Conservation (phyloP, 2,329 filamentous ascomycete genomes). For the Ophiostoma piceae region DNA sequence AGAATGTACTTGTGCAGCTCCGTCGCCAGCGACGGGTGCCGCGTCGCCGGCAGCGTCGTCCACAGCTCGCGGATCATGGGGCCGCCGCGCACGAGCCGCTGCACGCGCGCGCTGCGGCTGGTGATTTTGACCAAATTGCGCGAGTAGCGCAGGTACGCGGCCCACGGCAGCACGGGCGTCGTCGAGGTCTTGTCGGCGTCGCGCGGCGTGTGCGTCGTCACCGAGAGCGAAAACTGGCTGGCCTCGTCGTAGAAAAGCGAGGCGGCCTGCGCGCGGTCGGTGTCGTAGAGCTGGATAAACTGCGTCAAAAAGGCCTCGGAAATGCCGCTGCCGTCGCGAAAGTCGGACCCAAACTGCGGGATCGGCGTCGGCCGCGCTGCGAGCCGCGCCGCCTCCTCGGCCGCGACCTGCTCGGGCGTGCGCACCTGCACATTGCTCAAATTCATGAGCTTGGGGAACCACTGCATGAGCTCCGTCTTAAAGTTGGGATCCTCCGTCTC, state of each 20-base stretch:
- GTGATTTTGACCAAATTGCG: slow-evolving; percentile 70
- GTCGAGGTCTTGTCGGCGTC: slow-evolving; percentile 35
- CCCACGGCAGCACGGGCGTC: slow-evolving; percentile 55
- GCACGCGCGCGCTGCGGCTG: slow-evolving; percentile 49
- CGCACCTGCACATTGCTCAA: slow-evolving; percentile 72
- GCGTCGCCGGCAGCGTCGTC: slow-evolving; percentile 64
- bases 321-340: slow-evolving; percentile 67
- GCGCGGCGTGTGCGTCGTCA: slow-evolving; percentile 58
- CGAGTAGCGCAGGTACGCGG: slow-evolving; percentile 68
- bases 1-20: slow-evolving; percentile 72
- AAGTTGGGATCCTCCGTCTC: slow-evolving; percentile 55
- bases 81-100: slow-evolving; percentile 60
- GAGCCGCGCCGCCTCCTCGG: slow-evolving; percentile 47
- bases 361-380: slow-evolving; percentile 46
- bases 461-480: slow-evolving; percentile 64
- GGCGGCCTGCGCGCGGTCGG: slow-evolving; percentile 58
- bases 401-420: slow-evolving; percentile 62
- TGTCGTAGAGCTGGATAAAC: slow-evolving; percentile 71
- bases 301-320: slow-evolving; percentile 69
- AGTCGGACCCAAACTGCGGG: slow-evolving; percentile 60
- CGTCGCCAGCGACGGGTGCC: slow-evolving; percentile 64
- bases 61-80: slow-evolving; percentile 63
- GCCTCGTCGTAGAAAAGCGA: slow-evolving; percentile 67
- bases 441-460: slow-evolving; percentile 75
- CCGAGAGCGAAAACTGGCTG: slow-evolving; percentile 69